These are phyloP conservation scores for Colletotrichum agaves DNA, from an alignment of 2,329 filamentous ascomycete genomes.

Conservation along the genomic window DNA sequence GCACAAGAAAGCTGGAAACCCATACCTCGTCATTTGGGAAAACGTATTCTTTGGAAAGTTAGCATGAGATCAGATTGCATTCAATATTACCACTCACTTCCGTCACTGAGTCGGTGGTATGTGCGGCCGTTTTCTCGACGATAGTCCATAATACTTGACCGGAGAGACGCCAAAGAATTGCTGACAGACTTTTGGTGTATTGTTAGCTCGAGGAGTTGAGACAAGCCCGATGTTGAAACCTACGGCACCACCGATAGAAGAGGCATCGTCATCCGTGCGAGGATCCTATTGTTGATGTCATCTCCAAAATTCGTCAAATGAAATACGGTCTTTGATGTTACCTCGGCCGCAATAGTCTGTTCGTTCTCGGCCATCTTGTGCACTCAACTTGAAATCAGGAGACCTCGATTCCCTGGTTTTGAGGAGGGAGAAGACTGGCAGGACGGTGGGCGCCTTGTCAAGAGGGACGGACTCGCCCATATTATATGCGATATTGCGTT, in stretches of 20 bases:
- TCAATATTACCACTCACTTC: slow-evolving; percentile 34
- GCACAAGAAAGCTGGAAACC: background rate
- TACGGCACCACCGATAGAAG: background rate
- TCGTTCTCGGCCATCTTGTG: no score
- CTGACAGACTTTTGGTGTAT: background rate
- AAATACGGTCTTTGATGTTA: no score
- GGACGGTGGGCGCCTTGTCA: no score
- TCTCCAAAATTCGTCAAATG: no score
- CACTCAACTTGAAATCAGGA: no score
- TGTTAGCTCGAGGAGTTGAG: background rate
- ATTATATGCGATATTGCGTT: no score
- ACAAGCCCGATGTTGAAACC: background rate
- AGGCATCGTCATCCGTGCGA: background rate
- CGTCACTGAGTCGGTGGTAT: slow-evolving; percentile 40
- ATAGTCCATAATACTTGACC: slow-evolving; percentile 30
- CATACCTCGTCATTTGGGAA: slow-evolving; percentile 42
- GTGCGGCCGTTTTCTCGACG: slow-evolving; percentile 35
- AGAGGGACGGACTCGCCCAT: no score
- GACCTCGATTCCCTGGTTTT: no score
- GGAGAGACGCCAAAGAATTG: slow-evolving; percentile 4
- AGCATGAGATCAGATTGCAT: background rate
- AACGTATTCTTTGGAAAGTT: slow-evolving; percentile 39
- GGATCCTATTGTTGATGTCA: background rate
- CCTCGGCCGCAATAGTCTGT: no score
- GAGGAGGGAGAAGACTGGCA: no score